Conservation (phyloP, 2,329 filamentous ascomycete species). For the Paracoccidioides lutzii region DNA sequence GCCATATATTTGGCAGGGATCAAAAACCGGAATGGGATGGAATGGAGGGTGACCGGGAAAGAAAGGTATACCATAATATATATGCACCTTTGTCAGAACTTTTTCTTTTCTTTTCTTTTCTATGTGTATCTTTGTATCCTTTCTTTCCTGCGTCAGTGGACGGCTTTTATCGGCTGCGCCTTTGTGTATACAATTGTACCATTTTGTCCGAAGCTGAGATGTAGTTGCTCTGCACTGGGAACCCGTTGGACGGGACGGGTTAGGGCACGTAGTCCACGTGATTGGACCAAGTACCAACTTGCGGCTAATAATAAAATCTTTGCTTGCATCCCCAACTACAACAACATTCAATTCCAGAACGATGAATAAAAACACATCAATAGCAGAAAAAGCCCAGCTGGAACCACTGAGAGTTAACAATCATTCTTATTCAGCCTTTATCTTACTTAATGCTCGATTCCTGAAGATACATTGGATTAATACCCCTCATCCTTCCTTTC, state of each 20-base stretch:
- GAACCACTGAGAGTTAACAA: not conserved
- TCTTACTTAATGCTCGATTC: not conserved
- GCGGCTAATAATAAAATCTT: not conserved
- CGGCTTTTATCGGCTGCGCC: too few relatives aligned
- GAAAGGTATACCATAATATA: not conserved
- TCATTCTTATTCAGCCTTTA: not conserved
- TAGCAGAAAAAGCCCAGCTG: not conserved
- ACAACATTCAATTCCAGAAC: not conserved
- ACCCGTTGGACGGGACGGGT: too few relatives aligned
- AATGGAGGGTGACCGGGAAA: too few relatives aligned
- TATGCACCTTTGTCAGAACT: not conserved
- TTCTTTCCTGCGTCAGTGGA: not conserved
- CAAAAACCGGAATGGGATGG: not conserved
- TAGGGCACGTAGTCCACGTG: not conserved
- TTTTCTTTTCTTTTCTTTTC: not conserved
- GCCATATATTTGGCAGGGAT: not conserved
- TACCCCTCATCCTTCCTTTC: constrained; percentile 13
- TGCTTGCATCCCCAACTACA: not conserved
- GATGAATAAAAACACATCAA: not conserved
- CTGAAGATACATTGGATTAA: not conserved
- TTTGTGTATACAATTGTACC: too few relatives aligned
- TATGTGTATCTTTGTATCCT: not conserved
- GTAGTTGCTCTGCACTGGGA: not conserved
- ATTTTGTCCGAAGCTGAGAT: too few relatives aligned
- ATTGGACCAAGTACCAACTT: not conserved